Conservation (phyloP, 2,329 filamentous ascomycete species). For the Ascochyta clinopodiicola region DNA sequence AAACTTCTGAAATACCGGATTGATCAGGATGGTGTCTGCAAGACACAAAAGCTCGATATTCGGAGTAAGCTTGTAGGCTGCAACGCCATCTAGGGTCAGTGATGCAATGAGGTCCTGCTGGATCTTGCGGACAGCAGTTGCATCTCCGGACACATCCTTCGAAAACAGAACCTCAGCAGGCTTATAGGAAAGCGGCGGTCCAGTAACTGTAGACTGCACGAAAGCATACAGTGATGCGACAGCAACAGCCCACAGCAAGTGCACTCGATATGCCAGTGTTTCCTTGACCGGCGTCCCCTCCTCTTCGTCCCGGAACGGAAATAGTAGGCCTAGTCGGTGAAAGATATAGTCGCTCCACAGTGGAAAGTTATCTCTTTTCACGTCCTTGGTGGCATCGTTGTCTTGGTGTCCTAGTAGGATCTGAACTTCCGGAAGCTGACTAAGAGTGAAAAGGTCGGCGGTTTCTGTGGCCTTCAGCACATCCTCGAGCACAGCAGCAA, state of each 20-base stretch:
- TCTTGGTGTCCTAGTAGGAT: slow-evolving; percentile 51
- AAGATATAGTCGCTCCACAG: slow-evolving; percentile 57
- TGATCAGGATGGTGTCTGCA: slow-evolving; percentile 67
- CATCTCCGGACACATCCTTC: slow-evolving; percentile 50
- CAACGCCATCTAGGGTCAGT: slow-evolving; percentile 82
- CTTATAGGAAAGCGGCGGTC: slow-evolving; percentile 73
- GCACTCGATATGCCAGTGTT: slow-evolving; percentile 49
- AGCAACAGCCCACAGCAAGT: slow-evolving; percentile 62
- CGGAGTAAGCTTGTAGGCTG: slow-evolving; percentile 83
- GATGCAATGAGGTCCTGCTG: slow-evolving; percentile 68
- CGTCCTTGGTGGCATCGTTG: slow-evolving; percentile 39
- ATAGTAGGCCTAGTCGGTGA: slow-evolving; percentile 49
- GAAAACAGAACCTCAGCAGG: slow-evolving; percentile 60
- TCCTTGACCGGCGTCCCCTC: slow-evolving; percentile 32
- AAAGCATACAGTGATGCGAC: slow-evolving; percentile 78
- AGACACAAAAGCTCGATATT: slow-evolving; percentile 83
- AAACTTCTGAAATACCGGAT: slow-evolving; percentile 55
- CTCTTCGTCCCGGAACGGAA: slow-evolving; percentile 42
- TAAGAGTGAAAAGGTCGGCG: slow-evolving; percentile 51
- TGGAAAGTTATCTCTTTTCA: slow-evolving; percentile 42
- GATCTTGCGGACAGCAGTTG: slow-evolving; percentile 43
- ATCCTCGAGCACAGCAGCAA: slow-evolving; percentile 46
- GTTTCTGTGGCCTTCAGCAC: slow-evolving; percentile 50
- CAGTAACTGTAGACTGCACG: slow-evolving; percentile 85
- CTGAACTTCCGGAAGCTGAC: slow-evolving; percentile 50